phyloP scores from a whole-genome alignment of 805 yeast genomes.

The Myxozyma nipponensis region DNA sequence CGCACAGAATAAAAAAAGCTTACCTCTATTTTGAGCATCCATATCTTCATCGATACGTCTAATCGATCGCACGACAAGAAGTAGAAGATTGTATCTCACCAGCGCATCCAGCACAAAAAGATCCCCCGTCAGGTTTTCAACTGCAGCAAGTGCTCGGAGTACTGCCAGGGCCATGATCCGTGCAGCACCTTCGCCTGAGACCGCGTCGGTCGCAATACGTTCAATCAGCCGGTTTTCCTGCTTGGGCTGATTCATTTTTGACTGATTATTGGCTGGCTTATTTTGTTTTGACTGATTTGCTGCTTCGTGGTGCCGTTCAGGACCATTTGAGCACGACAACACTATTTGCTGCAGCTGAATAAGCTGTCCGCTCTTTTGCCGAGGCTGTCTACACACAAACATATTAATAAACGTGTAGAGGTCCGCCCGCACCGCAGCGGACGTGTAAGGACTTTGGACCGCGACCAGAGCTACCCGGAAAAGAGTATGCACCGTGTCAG shows the following conservation, averaged over 20 bases:
- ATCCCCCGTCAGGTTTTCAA: slow-evolving; percentile 49
- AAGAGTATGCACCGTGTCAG: slow-evolving; percentile 58
- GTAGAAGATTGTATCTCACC: slow-evolving; percentile 60
- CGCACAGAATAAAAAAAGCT: neutral
- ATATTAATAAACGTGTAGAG: slow-evolving; percentile 50
- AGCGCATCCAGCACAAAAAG: slow-evolving; percentile 59
- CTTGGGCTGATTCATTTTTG: neutral
- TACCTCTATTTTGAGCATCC: slow-evolving; percentile 21
- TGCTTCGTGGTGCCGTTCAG: neutral
- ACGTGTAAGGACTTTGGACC: slow-evolving; percentile 63
- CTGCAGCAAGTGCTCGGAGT: slow-evolving; percentile 60
- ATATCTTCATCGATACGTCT: slow-evolving; percentile 66
- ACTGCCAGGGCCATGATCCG: slow-evolving; percentile 73
- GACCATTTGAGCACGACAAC: slow-evolving; percentile 13
- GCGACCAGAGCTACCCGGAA: slow-evolving; percentile 75
- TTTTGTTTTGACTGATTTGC: too few relatives aligned
- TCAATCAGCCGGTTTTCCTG: slow-evolving; percentile 35
- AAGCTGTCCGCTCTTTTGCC: slow-evolving; percentile 10
- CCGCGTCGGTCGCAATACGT: slow-evolving; percentile 69
- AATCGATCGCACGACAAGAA: slow-evolving; percentile 61
- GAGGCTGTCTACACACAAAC: slow-evolving; percentile 22
- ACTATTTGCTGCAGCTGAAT: slow-evolving; percentile 19
- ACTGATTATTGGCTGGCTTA: neutral
- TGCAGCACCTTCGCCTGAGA: slow-evolving; percentile 71
- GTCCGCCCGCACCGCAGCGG: slow-evolving; percentile 68